These are phyloP conservation scores for Ensete ventricosum DNA, from an alignment of 176 grass and related monocot species.

Conservation along the genomic window DNA sequence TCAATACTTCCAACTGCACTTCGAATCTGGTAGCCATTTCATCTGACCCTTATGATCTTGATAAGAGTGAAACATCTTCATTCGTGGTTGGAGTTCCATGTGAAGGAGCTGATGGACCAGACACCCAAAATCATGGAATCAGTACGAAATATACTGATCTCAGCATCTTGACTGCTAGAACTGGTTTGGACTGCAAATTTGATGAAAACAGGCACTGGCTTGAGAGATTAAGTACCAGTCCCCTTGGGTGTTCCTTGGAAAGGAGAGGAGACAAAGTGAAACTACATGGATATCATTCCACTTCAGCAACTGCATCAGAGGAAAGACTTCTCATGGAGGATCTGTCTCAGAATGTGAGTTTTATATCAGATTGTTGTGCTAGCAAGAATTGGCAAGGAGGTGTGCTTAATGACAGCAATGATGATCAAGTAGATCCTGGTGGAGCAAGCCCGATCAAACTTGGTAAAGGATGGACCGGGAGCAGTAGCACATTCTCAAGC, in stretches of 20 bases:
- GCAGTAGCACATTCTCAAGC: conserved; percentile 14
- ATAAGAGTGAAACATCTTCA: conserved; percentile 4
- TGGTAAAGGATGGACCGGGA: conserved; percentile 5
- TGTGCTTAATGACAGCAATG: neutral
- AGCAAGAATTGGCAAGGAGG: neutral
- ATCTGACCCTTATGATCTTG: conserved; percentile 10
- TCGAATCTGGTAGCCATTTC: conserved; percentile 3
- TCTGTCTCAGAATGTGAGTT: neutral
- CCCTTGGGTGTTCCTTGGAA: neutral
- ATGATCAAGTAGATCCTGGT: conserved; percentile 9
- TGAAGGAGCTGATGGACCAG: conserved; percentile 13
- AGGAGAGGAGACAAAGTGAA: neutral
- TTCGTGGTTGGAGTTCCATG: conserved; percentile 9
- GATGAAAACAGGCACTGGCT: neutral
- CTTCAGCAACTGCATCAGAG: neutral
- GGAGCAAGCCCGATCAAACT: conserved; percentile 1
- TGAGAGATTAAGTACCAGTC: neutral
- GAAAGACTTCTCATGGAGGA: conserved; percentile 27
- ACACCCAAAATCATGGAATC: conserved; percentile 7
- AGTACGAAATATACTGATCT: conserved; percentile 4
- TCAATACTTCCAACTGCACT: too few relatives aligned
- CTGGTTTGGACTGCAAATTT: too few relatives aligned
- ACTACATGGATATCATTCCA: neutral
- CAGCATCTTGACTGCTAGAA: conserved; percentile 21
- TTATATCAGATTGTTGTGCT: neutral